A percentile compares a stretch with the other conserved stretches of the same genome.
phyloP scores from a whole-genome alignment of 2,329 filamentous ascomycete species.

The Achaetomium macrosporum region DNA sequence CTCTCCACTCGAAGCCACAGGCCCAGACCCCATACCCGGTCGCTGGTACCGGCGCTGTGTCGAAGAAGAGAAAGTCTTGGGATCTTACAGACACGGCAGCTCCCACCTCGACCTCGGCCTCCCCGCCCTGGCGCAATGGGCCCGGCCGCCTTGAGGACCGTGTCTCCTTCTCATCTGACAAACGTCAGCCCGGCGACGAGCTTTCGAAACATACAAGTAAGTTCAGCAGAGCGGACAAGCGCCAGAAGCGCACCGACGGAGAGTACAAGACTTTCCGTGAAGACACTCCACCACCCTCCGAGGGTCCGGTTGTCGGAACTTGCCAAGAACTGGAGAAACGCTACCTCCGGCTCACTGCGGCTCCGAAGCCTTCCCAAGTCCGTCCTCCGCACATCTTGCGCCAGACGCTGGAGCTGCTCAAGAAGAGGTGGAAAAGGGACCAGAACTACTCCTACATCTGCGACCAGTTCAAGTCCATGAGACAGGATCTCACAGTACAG shows the following conservation, averaged over 20 bases:
- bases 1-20: conserved; percentile 8
- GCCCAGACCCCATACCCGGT: conserved; percentile 8
- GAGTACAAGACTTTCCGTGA: conserved; percentile 54
- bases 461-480: conserved; percentile 98
- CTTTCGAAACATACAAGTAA: conserved; percentile 63
- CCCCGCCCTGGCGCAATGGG: conserved; percentile 15
- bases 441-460: conserved; percentile 96
- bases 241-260: conserved; percentile 77
- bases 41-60: conserved; percentile 27
- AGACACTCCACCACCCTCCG: conserved; percentile 50
- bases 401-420: conserved; percentile 79
- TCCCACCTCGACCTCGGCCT: neutral
- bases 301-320: conserved; percentile 76
- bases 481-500: conserved; percentile 96
- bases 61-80: conserved; percentile 79
- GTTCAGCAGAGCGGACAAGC: conserved; percentile 83
- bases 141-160: conserved; percentile 62
- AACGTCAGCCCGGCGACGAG: conserved; percentile 37
- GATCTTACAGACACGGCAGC: conserved; percentile 45
- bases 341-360: conserved; percentile 87
- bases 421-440: conserved; percentile 90
- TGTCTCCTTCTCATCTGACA: conserved; percentile 57
- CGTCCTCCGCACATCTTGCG: conserved; percentile 75
- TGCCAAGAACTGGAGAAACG: conserved; percentile 83
- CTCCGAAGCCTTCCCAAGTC: conserved; percentile 82